phyloP scores from a whole-genome alignment of 805 yeast genomes.

The Ogataea pilisensis region DNA sequence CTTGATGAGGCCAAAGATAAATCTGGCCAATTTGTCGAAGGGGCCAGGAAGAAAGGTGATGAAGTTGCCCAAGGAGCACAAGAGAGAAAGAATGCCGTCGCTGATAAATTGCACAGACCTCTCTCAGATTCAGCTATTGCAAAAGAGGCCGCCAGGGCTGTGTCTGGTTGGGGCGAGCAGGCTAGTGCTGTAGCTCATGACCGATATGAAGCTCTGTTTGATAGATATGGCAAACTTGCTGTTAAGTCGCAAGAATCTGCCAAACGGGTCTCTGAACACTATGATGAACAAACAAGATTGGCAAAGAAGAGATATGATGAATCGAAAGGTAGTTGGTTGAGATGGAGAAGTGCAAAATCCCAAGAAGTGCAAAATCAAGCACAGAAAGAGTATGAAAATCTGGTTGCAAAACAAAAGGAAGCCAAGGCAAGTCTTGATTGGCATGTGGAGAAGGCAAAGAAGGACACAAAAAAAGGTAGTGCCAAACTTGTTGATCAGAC shows the following conservation, averaged over 20 bases:
- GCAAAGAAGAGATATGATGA: constrained; percentile 27
- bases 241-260: constrained; percentile 21
- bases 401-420: constrained; percentile 18
- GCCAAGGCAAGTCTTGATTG: constrained; percentile 20
- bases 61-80: constrained; percentile 8
- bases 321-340: constrained; percentile 26
- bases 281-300: constrained; percentile 18
- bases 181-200: constrained; percentile 42
- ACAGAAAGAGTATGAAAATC: constrained; percentile 18
- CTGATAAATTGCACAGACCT: constrained; percentile 15
- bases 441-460: constrained; percentile 10
- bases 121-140: constrained; percentile 31
- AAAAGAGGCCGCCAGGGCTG: constrained; percentile 31
- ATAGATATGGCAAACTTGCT: constrained; percentile 18
- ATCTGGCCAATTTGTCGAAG: constrained; percentile 7
- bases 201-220: constrained; percentile 30
- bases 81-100: constrained; percentile 11
- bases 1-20: constrained; percentile 14
- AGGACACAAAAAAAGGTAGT: constrained; percentile 6
- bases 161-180: constrained; percentile 44
- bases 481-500: constrained; percentile 13
- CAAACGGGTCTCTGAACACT: constrained; percentile 19
- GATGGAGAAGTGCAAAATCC: constrained; percentile 29
- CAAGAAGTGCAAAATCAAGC: constrained; percentile 27
- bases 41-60: constrained; percentile 12